Conservation (phyloP, 495 filamentous ascomycete genomes). For the Aspergillus ellipticus region DNA sequence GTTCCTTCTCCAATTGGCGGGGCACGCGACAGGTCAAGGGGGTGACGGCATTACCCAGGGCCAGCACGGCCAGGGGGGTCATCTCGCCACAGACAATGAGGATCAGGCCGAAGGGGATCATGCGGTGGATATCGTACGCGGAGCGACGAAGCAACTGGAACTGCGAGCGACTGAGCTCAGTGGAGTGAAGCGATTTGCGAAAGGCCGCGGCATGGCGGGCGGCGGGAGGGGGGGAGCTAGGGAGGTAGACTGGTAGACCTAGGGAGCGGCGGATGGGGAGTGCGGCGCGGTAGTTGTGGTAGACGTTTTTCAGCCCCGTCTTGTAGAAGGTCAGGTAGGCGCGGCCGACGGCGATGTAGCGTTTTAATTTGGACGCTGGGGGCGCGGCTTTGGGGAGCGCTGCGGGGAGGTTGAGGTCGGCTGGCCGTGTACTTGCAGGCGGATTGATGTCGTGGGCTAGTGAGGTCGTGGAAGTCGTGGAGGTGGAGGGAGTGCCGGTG, state of each 20-base stretch:
- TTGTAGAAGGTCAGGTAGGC: conserved; percentile 77
- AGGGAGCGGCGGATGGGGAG: conserved; percentile 31
- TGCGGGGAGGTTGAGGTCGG: conserved; percentile 26
- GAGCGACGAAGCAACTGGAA: conserved; percentile 65
- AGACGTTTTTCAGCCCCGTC: conserved; percentile 68
- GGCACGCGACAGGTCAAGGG: conserved; percentile 82
- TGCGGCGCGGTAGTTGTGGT: conserved; percentile 48
- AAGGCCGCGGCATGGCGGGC: conserved; percentile 16
- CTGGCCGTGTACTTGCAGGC: conserved; percentile 37
- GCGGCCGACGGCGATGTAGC: conserved; percentile 39
- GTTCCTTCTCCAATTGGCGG: conserved; percentile 58
- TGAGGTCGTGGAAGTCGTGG: conserved; percentile 13
- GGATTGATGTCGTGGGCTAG: conserved; percentile 32
- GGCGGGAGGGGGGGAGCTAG: conserved; percentile 28
- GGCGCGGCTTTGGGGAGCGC: conserved; percentile 18
- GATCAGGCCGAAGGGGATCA: conserved; percentile 71
- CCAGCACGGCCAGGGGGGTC: conserved; percentile 68
- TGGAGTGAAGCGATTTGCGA: conserved; percentile 20
- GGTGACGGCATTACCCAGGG: conserved; percentile 63
- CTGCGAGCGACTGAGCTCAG: conserved; percentile 49
- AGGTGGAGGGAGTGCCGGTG: conserved; percentile 14
- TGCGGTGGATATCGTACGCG: conserved; percentile 63
- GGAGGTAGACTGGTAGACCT: conserved; percentile 29
- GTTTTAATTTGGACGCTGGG: conserved; percentile 30
- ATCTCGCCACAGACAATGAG: conserved; percentile 79